phyloP scores from a whole-genome alignment of 805 yeast species.

The Suhomyces prunicola region DNA sequence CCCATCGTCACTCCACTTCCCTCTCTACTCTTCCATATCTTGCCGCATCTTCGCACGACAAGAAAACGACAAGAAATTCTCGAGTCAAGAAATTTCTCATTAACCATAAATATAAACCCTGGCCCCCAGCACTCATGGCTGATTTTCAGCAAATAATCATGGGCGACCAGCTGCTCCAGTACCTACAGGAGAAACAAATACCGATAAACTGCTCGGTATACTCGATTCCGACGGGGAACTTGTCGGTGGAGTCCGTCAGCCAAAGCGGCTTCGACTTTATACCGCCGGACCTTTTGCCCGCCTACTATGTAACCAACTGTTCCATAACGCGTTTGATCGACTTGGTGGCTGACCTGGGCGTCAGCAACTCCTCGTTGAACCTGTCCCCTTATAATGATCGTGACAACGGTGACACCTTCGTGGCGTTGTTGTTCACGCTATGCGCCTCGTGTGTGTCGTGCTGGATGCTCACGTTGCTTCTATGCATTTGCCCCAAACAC shows the following conservation, averaged over 20 bases:
- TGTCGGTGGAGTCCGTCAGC: slow-evolving; percentile 20
- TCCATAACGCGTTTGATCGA: slow-evolving; percentile 11
- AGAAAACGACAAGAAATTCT: not conserved
- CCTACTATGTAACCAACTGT: slow-evolving; percentile 49
- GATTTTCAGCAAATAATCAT: slow-evolving; percentile 6
- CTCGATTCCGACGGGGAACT: slow-evolving; percentile 31
- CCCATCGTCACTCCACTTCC: too few species aligned
- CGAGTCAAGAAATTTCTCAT: not conserved
- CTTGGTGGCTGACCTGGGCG: slow-evolving; percentile 7
- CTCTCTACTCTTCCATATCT: not conserved
- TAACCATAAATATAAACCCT: not conserved
- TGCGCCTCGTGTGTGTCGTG: slow-evolving; percentile 56
- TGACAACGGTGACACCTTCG: slow-evolving; percentile 41
- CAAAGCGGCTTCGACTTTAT: slow-evolving; percentile 10
- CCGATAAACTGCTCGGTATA: slow-evolving; percentile 38
- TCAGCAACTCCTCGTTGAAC: not conserved
- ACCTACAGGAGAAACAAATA: slow-evolving; percentile 15
- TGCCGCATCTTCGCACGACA: not conserved
- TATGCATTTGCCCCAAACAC: slow-evolving; percentile 47
- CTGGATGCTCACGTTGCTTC: slow-evolving; percentile 67
- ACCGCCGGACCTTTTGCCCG: slow-evolving; percentile 30
- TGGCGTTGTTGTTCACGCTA: slow-evolving; percentile 49
- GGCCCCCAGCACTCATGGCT: not conserved
- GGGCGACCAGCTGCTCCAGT: slow-evolving; percentile 19
- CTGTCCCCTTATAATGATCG: slow-evolving; percentile 25